Conservation (phyloP, 1,139 yeast genomes). For the Kodamaea sp. region DNA sequence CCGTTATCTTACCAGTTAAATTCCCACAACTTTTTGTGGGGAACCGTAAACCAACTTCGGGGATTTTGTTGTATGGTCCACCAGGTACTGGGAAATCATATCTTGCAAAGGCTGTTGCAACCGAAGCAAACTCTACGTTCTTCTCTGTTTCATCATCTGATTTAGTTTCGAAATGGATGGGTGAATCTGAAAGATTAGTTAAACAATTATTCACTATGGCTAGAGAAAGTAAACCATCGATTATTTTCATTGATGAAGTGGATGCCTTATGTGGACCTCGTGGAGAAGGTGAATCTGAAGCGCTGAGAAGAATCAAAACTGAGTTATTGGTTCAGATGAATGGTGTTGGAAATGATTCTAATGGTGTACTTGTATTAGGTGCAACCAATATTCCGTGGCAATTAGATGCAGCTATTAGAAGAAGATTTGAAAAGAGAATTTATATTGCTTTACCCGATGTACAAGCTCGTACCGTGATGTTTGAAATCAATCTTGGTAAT, state of each 20-base stretch:
- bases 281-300: slow-evolving; percentile 98
- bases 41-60: slow-evolving; percentile 88
- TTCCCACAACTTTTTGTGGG: slow-evolving; percentile 95
- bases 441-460: slow-evolving; percentile 92
- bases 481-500: slow-evolving; percentile 81
- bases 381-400: slow-evolving; percentile 99
- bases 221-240: slow-evolving; percentile 89
- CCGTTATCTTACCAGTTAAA: slow-evolving; percentile 90
- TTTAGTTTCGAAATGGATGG: slow-evolving; percentile 98
- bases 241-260: slow-evolving; percentile 95
- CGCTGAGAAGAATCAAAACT: slow-evolving; percentile 92
- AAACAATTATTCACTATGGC: slow-evolving; percentile 95
- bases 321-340: slow-evolving; percentile 97
- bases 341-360: slow-evolving; percentile 94
- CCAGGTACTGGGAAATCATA: slow-evolving; percentile 99
- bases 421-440: slow-evolving; percentile 93
- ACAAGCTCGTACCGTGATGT: slow-evolving; percentile 89
- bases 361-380: slow-evolving; percentile 91
- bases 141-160: slow-evolving; percentile 94
- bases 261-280: slow-evolving; percentile 98
- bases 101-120: slow-evolving; percentile 96
- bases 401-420: slow-evolving; percentile 92
- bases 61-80: slow-evolving; percentile 91
- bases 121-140: slow-evolving; percentile 95
- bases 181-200: slow-evolving; percentile 92